These are phyloP conservation scores for Pyracantha coccinea DNA, from an alignment of 331 rosid species.

Conservation along the genomic window DNA sequence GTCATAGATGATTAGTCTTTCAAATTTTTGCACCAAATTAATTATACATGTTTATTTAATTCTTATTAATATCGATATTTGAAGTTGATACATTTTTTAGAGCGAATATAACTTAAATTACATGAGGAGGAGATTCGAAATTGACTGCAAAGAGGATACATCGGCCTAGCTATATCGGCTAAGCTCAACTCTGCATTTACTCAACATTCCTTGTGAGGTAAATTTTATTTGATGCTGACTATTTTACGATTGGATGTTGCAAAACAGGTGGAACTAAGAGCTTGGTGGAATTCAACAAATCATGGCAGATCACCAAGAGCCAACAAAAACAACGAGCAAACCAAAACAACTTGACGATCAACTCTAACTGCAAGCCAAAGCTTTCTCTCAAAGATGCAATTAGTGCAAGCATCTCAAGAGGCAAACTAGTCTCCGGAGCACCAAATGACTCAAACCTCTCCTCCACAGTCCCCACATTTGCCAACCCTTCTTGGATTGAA, in stretches of 20 bases:
- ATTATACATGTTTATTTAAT: too few relatives aligned
- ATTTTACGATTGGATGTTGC: not conserved
- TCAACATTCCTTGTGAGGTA: not conserved
- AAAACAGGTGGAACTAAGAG: constrained; percentile 38
- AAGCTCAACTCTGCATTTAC: not conserved
- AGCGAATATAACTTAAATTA: too few relatives aligned
- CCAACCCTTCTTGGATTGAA: constrained; percentile 76
- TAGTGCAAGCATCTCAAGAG: constrained; percentile 63
- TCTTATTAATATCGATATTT: not conserved
- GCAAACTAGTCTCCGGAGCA: constrained; percentile 74
- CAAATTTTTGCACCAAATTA: too few relatives aligned
- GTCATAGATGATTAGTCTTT: not conserved
- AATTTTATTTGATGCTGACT: not conserved
- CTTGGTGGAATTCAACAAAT: constrained; percentile 62
- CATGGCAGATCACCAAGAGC: constrained; percentile 42
- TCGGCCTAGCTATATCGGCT: not conserved
- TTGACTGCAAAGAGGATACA: not conserved
- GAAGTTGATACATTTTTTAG: not conserved
- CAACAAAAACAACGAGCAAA: not conserved
- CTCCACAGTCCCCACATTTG: constrained; percentile 49
- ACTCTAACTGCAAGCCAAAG: not conserved
- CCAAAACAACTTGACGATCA: not conserved
- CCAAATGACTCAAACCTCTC: constrained; percentile 24
- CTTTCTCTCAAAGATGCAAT: constrained; percentile 68
- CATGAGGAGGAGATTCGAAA: too few relatives aligned